A percentile compares a stretch with the other conserved stretches of the same genome.
phyloP scores from a whole-genome alignment of 129 eudicot genomes.

The Dittrichia graveolens region DNA sequence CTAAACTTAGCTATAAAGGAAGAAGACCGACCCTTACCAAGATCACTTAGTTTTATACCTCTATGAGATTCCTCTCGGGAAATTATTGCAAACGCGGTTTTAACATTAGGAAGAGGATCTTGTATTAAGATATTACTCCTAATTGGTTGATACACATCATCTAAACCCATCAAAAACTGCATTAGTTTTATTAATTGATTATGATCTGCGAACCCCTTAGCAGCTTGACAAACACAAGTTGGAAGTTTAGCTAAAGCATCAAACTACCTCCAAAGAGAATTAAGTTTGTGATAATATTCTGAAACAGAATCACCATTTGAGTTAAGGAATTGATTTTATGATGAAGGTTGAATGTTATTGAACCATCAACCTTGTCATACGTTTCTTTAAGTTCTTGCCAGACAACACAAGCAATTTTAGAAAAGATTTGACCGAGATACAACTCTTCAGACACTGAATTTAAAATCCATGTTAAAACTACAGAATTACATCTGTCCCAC shows the following conservation, averaged over 20 bases:
- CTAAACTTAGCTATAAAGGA: neutral
- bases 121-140: neutral
- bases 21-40: no score
- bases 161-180: neutral
- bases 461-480: no score
- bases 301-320: neutral
- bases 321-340: no score
- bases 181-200: neutral
- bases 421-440: no score
- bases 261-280: conserved; percentile 15
- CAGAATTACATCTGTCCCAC: no score
- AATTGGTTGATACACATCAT: neutral
- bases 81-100: neutral
- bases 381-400: no score
- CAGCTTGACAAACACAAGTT: neutral
- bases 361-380: no score
- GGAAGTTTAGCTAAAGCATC: neutral
- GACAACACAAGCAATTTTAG: no score
- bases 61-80: neutral
- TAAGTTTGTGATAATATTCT: neutral
- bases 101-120: neutral
- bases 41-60: no score
- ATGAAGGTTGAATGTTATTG: no score
- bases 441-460: no score
- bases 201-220: neutral